Base-by-base conservation (phyloP, 1,284 basidiomycete species). In the Wolfiporia cocos region DNA sequence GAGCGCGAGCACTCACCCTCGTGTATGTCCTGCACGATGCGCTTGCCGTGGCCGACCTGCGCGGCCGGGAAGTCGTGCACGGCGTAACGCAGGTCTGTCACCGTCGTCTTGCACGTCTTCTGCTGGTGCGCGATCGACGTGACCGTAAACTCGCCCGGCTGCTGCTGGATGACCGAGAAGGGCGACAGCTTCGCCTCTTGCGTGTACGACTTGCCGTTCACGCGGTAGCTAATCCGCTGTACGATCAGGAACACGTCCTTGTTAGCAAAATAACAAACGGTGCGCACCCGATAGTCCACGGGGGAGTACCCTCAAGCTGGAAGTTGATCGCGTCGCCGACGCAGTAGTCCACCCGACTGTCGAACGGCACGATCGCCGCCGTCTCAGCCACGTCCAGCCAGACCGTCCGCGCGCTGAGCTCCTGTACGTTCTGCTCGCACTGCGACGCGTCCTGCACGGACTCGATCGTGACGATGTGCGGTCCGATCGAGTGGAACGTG, bases 351-450 rank as follows among this genome's bases (percentile, higher is more conserved):
- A 73, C 72, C 38, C 82, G 75, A 34, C 83, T 70, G 50, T 87
- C 86, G 49, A 92, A 80, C 0, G 93, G 81, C 26, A 92, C 76
- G 46, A 99, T 94, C 7, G 90, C 82, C 6, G 95, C 95, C 2
- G 90, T 92, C 64, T 98, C 95, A 5, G 92, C 90, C 9, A 98
- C 92, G 50, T 96, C 91, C 19, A 92, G 73, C 74, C 81, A 81
- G 32, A 91, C 76, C 24, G 76, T 76, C 45, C 78, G 70, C 23
- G 67, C 67, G 45, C 79, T 70, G n/a, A 75, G 74, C 54, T 91
- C 82, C 29, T 78, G 63, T 18, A 76, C 71, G 34, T 79, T 78
- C 54, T 86, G 83, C 39, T 76, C 80, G 61, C 95, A 98, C 23
- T 74, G 79, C 18, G 86, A 88, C 12, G 83, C 75, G 63, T 96